Conservation (phyloP, 208 protist species). For the Phytomonas sp. region DNA sequence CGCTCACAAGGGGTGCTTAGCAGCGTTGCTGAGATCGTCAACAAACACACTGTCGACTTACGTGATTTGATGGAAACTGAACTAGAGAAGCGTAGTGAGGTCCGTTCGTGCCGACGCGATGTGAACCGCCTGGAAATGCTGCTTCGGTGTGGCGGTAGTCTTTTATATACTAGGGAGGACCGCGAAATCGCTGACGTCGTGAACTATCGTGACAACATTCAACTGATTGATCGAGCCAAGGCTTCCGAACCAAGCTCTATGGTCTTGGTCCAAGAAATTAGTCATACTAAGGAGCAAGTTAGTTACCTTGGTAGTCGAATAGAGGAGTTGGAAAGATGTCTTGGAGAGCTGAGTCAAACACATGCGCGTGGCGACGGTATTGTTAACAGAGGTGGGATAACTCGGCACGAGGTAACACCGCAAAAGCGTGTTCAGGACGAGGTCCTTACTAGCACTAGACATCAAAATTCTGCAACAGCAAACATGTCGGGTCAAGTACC, state of each 20-base stretch:
- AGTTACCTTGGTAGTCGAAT: background rate
- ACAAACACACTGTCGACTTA: conserved; percentile 27
- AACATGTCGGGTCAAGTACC: background rate
- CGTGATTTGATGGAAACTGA: conserved; percentile 44
- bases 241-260: background rate
- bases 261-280: background rate
- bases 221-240: background rate
- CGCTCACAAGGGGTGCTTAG: conserved; percentile 42
- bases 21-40: conserved; percentile 28
- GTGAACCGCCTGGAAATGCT: conserved; percentile 74
- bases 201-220: background rate
- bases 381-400: background rate
- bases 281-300: background rate
- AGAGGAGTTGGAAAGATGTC: background rate
- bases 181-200: background rate
- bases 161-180: background rate
- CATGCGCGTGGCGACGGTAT: background rate
- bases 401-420: background rate
- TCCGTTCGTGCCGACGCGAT: conserved; percentile 54
- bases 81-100: conserved; percentile 29
- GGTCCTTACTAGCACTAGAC: background rate
- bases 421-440: background rate
- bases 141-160: conserved; percentile 23
- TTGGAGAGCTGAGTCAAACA: background rate
- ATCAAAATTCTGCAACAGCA: background rate